Evolutionary conservation across 176 grass and related monocot genomes (phyloP), one percentile per base, ranked within the genome.

Genomic region (Carex parvula): DNA sequence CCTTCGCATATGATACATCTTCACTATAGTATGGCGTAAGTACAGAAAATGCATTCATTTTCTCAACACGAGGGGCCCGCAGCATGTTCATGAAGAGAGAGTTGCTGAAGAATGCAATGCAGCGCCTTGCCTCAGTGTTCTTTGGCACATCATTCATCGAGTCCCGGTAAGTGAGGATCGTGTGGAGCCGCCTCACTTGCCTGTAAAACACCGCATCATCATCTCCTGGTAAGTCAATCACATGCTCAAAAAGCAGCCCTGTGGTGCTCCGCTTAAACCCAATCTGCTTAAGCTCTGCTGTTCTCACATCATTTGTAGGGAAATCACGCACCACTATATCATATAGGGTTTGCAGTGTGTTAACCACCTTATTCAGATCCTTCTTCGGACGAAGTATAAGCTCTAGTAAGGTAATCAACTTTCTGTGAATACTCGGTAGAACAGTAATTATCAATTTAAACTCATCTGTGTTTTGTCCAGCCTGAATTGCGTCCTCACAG

Each of bases 81-180:
- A 92, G 95, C 92, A 98, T 98, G 87, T 93, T 98, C 95, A 98
- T 98, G 89, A 98, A 98, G 10, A 98, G 87, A 74, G 95, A 98
- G 80, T 98, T 98, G 88, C 92, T 98, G 92, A 98, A 98, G 91
- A 98, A 98, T 63, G 92, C 62, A 83, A 98, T 95, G 46, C 95
- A 87, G 30, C 95, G 89, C 62, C 70, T 85, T 59, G 92, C 95
- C 91, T 98, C 95, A 0, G 91, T 88, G 69, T 98, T 93, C 86
- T 90, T 98, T 4, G 95, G 92, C 67, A 98, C 77, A 83, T 91
- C 82, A 37, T 91, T 90, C 95, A 95, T 98, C 55, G 95, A 90
- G 94, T 95, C 95, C 55, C 91, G 92, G 70, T 91, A 95, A 22
- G 95, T 93, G 41, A 98, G 91, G 84, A 98, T 93, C 2, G 91